Evolutionary conservation across 2,329 filamentous ascomycete species (phyloP), one percentile per base, ranked within the genome.

Genomic region (Akanthomyces dipterigenus): DNA sequence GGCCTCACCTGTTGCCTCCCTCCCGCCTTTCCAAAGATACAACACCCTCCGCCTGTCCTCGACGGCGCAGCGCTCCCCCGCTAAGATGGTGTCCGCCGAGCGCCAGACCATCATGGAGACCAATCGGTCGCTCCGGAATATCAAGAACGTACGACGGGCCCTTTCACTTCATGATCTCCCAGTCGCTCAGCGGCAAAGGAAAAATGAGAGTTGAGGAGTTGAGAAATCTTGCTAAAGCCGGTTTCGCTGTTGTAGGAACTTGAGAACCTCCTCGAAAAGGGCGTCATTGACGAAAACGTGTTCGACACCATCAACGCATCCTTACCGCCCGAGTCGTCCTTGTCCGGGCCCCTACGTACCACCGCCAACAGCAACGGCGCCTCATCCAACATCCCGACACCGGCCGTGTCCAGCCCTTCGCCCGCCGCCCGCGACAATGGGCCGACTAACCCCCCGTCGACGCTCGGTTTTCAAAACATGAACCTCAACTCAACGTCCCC

Each of bases 101-200:
- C 82, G 83, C 67, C 82, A 85, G 70, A 78, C 78, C 65, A 82
- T 84, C 70, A 85, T 86, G 65, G 83, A 85, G 82, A 86, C 88
- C 76, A 95, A 93, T 79, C 86, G 91, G 77, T 93, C 91, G 71
- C 85, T 96, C 71, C 88, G 91, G 66, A 88, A 85, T 70, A 93
- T 96, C 79, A 93, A 91, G 78, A 91, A 88, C 71, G 91, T 92
- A 79, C 68, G 85, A 72, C 42, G 59, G 16, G 8, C 45, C 36
- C 57, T 20, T 22, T 31, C 18, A 43, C 40, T 24, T 24, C 26
- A n/a, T n/a, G 26, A 7, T 3, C 20, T 12, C 16, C 16, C 16
- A 28, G 18, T 16, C n/a, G 24, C 7, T 18, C 49, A 12, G 26
- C 18, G 1, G 26, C 18, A 49, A 12, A 12, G 1, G 11, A 22